Evolutionary conservation across 139 green algal genomes (phyloP).

Genomic region (Volvox africanus): DNA sequence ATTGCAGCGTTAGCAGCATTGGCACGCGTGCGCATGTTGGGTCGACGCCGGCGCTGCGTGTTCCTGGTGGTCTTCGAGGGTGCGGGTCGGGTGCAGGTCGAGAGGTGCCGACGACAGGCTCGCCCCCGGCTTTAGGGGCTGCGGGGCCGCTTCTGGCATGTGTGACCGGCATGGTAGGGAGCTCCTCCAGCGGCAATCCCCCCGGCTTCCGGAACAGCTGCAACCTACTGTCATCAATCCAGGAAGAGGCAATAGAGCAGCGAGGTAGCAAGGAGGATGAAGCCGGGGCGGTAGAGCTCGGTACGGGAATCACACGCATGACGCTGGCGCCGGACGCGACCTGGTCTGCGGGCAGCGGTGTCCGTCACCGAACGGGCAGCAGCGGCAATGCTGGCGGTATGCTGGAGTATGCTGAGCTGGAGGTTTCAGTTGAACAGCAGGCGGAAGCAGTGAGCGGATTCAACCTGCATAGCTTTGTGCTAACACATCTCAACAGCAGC

Average conservation of each 20-base stretch:
- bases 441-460: background rate
- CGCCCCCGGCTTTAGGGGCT: background rate
- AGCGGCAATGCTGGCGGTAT: slow-evolving; percentile 4
- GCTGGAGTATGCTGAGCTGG: slow-evolving; percentile 1
- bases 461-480: background rate
- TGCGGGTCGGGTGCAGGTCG: background rate
- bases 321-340: background rate
- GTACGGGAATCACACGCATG: background rate
- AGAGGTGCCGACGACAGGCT: background rate
- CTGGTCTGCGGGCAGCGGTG: background rate
- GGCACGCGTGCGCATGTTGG: background rate
- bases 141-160: background rate
- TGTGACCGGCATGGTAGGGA: background rate
- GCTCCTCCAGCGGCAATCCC: background rate
- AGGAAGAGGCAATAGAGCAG: background rate
- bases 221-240: slow-evolving; percentile 17
- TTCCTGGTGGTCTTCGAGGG: background rate
- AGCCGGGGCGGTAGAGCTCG: too few species aligned
- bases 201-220: background rate
- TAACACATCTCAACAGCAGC: background rate
- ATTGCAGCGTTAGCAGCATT: background rate
- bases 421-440: background rate
- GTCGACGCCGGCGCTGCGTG: background rate
- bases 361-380: background rate
- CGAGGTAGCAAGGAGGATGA: background rate